Base-by-base conservation (phyloP, 257 asterid species). In the Rhazya stricta region DNA sequence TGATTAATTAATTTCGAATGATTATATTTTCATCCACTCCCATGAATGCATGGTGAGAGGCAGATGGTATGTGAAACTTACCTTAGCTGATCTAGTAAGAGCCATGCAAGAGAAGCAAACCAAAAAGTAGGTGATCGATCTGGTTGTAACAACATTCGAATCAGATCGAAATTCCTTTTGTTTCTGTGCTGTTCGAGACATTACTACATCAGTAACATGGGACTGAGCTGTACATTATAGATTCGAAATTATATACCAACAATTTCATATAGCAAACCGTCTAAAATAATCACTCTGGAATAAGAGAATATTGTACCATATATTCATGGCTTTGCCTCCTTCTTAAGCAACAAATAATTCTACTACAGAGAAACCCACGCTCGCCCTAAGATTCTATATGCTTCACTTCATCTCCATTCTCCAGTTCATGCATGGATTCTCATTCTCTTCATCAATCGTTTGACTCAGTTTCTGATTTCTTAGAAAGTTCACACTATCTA, bases 261-360 rank as follows among this genome's bases (percentile, higher is more conserved):
- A 75, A 67, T 23, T n/a, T n/a, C 18, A 67, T 65, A 67, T 65
- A 42, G 54, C 12, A 23, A 6, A 30, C 5, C 32, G 0, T 42
- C 16, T 13, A 18, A 0, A 63, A 34, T 36, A 34, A 65, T 63
- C 25, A 27, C 36, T 37, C 30, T 18, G 69, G 36, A 53, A 34
- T 19, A 50, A 71, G 2, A 51, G 2, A 9, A n/a, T 36, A 69
- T 29, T 16, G 37, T 6, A 21, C 30, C 45, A 21, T 36, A 21
- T 36, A 50, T 61, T 42, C 37, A 37, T 66, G 43, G 73, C 74
- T 19, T 81, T 80, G 84, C 81, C 74, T 84, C 75, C 19, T 71
- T 74, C 75, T 73, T 56, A 77, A 81, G 88, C 83, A 82, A 80
- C 53, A 79, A 80, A 85, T 82, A 75, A 76, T 68, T 72, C 51